Conservation (phyloP, 2,329 filamentous ascomycete species). For the Periglandula ipomoeae region DNA sequence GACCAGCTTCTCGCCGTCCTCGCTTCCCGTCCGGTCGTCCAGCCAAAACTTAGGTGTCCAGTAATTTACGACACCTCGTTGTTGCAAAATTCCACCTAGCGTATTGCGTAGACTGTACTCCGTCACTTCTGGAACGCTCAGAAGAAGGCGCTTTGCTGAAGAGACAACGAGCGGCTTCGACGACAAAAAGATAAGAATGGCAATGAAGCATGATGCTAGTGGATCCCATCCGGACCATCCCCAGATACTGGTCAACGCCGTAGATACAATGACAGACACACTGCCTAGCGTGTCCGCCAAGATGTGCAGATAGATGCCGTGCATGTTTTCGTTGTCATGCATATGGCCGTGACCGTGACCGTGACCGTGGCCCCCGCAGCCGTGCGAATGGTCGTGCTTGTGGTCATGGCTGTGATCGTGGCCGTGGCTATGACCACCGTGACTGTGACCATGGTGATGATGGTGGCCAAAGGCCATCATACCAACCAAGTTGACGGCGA, state of each 20-base stretch:
- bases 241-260: slow-evolving; percentile 74
- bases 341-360: slow-evolving; percentile 21
- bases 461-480: slow-evolving; percentile 75
- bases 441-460: slow-evolving; percentile 36
- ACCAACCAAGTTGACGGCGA: slow-evolving; percentile 85
- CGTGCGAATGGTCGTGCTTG: slow-evolving; percentile 34
- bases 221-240: slow-evolving; percentile 95
- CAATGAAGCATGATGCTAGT: slow-evolving; percentile 86
- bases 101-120: slow-evolving; percentile 86
- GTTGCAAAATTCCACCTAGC: slow-evolving; percentile 69
- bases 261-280: slow-evolving; percentile 88
- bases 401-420: slow-evolving; percentile 32
- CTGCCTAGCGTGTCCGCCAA: slow-evolving; percentile 91
- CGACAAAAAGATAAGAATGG: slow-evolving; percentile 85
- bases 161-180: slow-evolving; percentile 80
- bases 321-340: slow-evolving; percentile 96
- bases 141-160: slow-evolving; percentile 71
- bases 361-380: slow-evolving; percentile 15
- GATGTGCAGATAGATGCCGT: slow-evolving; percentile 93
- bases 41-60: slow-evolving; percentile 88
- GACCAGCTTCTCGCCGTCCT: slow-evolving; percentile 47
- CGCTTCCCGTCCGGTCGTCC: slow-evolving; percentile 52
- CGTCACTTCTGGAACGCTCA: slow-evolving; percentile 74
- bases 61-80: slow-evolving; percentile 80
- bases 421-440: slow-evolving; percentile 33